A percentile compares a stretch with the other conserved stretches of the same genome.
Evolutionary conservation across 2,329 filamentous ascomycete species (phyloP).

Genomic region (Verticillium klebahnii): DNA sequence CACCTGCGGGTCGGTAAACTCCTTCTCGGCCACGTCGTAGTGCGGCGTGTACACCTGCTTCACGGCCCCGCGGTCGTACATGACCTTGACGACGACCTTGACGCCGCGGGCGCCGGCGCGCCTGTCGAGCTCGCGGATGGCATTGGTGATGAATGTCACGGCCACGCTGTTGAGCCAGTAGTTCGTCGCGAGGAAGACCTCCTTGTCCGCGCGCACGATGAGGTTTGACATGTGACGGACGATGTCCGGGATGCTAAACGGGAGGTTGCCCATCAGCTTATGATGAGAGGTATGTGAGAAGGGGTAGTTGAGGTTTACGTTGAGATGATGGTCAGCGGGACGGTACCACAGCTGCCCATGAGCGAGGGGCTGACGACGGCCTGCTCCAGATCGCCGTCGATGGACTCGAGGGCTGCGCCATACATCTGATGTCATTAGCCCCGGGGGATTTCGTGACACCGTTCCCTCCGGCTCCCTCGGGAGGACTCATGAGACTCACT

Average conservation of each 20-base stretch:
- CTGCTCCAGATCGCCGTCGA: constrained; percentile 44
- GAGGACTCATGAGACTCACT: constrained; percentile 26
- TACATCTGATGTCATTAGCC: constrained; percentile 45
- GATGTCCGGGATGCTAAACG: constrained; percentile 58
- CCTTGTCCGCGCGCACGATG: constrained; percentile 66
- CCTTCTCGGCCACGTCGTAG: constrained; percentile 50
- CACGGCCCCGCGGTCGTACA: constrained; percentile 67
- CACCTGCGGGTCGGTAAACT: constrained; percentile 55
- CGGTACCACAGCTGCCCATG: constrained; percentile 51
- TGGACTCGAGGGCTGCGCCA: constrained; percentile 55
- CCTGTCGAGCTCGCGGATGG: constrained; percentile 63
- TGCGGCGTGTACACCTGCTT: constrained; percentile 65
- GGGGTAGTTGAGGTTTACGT: constrained; percentile 28
- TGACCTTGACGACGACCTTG: constrained; percentile 64
- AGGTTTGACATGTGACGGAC: constrained; percentile 71
- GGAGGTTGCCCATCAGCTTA: not conserved
- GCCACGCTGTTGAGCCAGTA: constrained; percentile 70
- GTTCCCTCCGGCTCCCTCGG: not conserved
- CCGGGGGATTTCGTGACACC: not conserved
- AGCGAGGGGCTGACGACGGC: constrained; percentile 49
- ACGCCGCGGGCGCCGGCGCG: constrained; percentile 52
- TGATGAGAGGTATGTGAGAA: not conserved
- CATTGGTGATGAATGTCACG: constrained; percentile 62
- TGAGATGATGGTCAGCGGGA: constrained; percentile 66
- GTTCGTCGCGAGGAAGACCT: constrained; percentile 72